A percentile compares a stretch with the other conserved stretches of the same genome.
Conservation (phyloP, 2,329 filamentous ascomycete species). For the Beauveria medogensis region DNA sequence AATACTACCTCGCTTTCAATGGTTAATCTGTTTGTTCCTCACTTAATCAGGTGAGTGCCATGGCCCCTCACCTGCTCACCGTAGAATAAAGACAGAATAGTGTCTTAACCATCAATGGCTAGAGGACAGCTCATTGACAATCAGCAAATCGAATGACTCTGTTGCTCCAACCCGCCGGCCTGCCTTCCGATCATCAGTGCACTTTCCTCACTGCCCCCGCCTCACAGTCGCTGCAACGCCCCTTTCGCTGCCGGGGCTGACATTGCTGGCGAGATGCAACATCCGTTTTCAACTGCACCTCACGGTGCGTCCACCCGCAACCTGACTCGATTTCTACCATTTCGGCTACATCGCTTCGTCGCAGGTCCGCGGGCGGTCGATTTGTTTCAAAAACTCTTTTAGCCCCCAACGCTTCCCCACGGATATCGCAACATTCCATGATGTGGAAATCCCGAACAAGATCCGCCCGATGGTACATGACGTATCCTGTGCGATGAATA, state of each 20-base stretch:
- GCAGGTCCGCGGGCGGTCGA: neutral
- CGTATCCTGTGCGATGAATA: neutral
- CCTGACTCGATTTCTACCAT: neutral
- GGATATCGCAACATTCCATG: neutral
- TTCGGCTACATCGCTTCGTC: neutral
- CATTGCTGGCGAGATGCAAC: neutral
- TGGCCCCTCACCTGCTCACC: neutral
- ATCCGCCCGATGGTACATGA: neutral
- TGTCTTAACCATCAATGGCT: neutral
- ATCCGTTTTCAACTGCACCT: neutral
- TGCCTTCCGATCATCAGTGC: too few species aligned
- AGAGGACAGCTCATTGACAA: neutral
- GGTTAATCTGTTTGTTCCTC: neutral
- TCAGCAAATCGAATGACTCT: too few species aligned
- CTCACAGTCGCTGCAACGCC: neutral
- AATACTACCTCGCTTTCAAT: neutral
- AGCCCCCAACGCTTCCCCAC: neutral
- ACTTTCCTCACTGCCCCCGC: neutral
- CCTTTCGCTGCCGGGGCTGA: neutral
- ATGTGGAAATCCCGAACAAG: neutral
- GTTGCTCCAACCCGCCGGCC: too few species aligned
- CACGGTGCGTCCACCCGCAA: neutral
- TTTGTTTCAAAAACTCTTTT: neutral
- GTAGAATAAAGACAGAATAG: neutral
- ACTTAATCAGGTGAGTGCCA: neutral